These are phyloP conservation scores for Plasmopara viticola DNA, from an alignment of 352 stramenopile species.

Conservation along the genomic window DNA sequence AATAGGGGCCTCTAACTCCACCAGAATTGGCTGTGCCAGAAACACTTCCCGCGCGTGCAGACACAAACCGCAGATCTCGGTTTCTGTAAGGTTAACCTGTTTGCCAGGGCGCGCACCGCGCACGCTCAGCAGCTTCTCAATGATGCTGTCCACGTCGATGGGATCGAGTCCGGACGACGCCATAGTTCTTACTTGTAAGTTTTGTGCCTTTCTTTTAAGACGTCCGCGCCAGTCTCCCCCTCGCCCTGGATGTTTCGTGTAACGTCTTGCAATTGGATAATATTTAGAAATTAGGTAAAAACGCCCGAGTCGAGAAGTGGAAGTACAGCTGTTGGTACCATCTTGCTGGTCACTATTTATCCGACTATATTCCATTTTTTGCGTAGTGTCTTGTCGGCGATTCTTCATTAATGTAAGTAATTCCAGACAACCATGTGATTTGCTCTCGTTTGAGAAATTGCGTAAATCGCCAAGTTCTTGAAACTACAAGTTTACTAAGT, in stretches of 20 bases:
- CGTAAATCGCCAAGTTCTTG: too few species aligned
- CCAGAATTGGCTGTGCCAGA: conserved; percentile 96
- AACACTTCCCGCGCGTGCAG: conserved; percentile 96
- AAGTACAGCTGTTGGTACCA: too few species aligned
- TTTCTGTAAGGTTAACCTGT: conserved; percentile 93
- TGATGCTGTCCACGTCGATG: conserved; percentile 84
- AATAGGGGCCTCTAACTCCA: conserved; percentile 98
- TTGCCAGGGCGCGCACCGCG: conserved; percentile 79
- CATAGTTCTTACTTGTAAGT: conserved; percentile 24
- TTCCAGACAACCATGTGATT: too few species aligned
- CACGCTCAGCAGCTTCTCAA: conserved; percentile 88
- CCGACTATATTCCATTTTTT: too few species aligned
- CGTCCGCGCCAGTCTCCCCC: conserved; percentile 16
- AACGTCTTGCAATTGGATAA: conserved; percentile 9
- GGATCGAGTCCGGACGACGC: conserved; percentile 55
- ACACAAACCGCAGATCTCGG: conserved; percentile 97
- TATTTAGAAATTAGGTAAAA: too few species aligned
- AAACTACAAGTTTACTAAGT: too few species aligned
- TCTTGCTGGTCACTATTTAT: too few species aligned
- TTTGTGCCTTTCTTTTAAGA: conserved; percentile 26
- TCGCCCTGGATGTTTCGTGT: conserved; percentile 16
- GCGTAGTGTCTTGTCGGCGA: too few species aligned
- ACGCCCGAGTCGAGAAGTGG: too few species aligned
- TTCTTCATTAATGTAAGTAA: too few species aligned
- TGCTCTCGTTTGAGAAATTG: too few species aligned